Evolutionary conservation across 139 green algal genomes (phyloP).

Genomic region (Chlorella sorokiniana): DNA sequence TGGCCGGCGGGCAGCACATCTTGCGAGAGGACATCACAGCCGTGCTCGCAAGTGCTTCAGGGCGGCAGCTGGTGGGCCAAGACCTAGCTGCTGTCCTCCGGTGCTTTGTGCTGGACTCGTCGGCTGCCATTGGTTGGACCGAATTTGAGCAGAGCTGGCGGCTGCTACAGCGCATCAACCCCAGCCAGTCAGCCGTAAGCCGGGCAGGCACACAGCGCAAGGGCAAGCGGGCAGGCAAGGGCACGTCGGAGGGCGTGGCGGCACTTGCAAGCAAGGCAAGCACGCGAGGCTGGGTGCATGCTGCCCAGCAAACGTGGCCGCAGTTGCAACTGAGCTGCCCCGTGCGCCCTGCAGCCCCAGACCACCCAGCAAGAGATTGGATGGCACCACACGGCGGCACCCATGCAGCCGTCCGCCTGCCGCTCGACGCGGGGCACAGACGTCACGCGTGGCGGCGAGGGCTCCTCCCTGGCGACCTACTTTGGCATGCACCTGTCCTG

Average conservation of each 20-base stretch:
- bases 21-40: constrained; percentile 24
- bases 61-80: neutral
- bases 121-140: neutral
- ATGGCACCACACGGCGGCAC: neutral
- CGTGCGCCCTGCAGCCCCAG: neutral
- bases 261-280: no score
- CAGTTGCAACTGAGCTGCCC: neutral
- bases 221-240: neutral
- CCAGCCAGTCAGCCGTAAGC: no score
- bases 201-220: no score
- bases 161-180: neutral
- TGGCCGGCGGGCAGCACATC: neutral
- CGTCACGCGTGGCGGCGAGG: constrained; percentile 22
- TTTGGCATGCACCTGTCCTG: constrained; percentile 26
- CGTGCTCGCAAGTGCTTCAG: neutral
- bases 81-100: constrained; percentile 5
- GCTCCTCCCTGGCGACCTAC: neutral
- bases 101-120: constrained; percentile 15
- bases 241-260: no score
- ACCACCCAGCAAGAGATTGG: constrained; percentile 20
- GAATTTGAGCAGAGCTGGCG: constrained; percentile 21
- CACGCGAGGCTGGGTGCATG: no score
- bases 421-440: constrained; percentile 19
- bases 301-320: neutral
- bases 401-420: neutral